phyloP scores from a whole-genome alignment of 306 rosid genomes.

The Clitoria ternatea region DNA sequence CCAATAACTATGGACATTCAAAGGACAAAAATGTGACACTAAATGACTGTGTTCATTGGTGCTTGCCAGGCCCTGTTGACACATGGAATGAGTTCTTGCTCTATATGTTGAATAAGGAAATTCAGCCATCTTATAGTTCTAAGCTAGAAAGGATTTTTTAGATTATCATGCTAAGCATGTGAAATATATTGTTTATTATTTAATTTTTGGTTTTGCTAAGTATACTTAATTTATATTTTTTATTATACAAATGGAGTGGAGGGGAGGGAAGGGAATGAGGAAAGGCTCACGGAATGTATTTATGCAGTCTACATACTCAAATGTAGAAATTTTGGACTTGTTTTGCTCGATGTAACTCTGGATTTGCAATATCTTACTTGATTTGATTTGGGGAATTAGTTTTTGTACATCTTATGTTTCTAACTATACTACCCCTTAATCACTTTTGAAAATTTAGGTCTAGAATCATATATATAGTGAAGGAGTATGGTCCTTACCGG shows the following conservation, averaged over 20 bases:
- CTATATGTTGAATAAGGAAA: slow-evolving; percentile 42
- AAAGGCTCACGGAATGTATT: not conserved
- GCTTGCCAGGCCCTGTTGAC: slow-evolving; percentile 93
- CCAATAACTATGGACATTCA: slow-evolving; percentile 54
- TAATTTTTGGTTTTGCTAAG: not conserved
- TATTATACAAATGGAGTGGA: not conserved
- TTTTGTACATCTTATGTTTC: too few relatives aligned
- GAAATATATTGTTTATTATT: not conserved
- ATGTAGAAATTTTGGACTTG: too few relatives aligned
- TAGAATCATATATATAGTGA: too few relatives aligned
- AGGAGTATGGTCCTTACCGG: too few relatives aligned
- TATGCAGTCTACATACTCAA: too few relatives aligned
- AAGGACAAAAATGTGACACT: slow-evolving; percentile 35
- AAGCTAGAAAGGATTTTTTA: slow-evolving; percentile 17
- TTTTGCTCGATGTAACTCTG: too few relatives aligned
- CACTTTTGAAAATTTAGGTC: too few relatives aligned
- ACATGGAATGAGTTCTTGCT: slow-evolving; percentile 87
- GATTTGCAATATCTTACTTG: too few relatives aligned
- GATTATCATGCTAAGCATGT: slow-evolving; percentile 1
- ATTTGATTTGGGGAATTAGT: too few relatives aligned
- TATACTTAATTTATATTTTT: slow-evolving; percentile 1
- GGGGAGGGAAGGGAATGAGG: too few relatives aligned
- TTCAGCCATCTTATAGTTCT: slow-evolving; percentile 10
- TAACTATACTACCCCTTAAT: too few relatives aligned
- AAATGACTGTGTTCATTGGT: slow-evolving; percentile 97